phyloP scores from a whole-genome alignment of 306 rosid species.

The Inga laurina region DNA sequence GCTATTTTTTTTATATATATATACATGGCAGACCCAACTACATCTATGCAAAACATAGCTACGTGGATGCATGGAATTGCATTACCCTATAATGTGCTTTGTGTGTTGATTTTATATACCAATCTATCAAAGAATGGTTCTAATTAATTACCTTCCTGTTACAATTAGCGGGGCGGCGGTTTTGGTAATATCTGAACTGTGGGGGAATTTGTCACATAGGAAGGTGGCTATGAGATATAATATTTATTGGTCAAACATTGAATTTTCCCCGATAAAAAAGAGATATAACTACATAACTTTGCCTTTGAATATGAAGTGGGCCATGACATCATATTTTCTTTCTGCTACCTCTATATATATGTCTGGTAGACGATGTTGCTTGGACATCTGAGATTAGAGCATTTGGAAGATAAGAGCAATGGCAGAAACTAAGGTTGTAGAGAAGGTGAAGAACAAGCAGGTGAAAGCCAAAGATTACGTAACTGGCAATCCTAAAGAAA shows the following conservation, averaged over 20 bases:
- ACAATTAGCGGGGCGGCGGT: neutral
- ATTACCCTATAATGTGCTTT: no score
- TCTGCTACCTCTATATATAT: neutral
- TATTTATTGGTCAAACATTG: neutral
- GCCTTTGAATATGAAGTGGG: neutral
- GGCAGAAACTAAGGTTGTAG: constrained; percentile 23
- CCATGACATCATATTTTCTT: neutral
- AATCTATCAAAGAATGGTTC: neutral
- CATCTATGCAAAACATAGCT: no score
- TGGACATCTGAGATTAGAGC: neutral
- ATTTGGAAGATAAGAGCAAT: neutral
- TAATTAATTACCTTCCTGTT: neutral
- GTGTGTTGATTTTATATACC: no score
- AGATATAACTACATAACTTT: neutral
- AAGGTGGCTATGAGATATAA: neutral
- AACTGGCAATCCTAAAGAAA: constrained; percentile 43
- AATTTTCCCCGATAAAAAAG: neutral
- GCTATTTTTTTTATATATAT: no score
- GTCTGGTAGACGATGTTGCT: neutral
- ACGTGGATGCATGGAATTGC: no score
- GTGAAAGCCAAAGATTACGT: constrained; percentile 37
- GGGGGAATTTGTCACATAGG: neutral
- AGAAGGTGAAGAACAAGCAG: constrained; percentile 48
- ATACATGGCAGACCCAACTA: neutral
- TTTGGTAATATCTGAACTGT: neutral